Evolutionary conservation across 805 yeast species (phyloP).

Genomic region (Danielia oregonensis): DNA sequence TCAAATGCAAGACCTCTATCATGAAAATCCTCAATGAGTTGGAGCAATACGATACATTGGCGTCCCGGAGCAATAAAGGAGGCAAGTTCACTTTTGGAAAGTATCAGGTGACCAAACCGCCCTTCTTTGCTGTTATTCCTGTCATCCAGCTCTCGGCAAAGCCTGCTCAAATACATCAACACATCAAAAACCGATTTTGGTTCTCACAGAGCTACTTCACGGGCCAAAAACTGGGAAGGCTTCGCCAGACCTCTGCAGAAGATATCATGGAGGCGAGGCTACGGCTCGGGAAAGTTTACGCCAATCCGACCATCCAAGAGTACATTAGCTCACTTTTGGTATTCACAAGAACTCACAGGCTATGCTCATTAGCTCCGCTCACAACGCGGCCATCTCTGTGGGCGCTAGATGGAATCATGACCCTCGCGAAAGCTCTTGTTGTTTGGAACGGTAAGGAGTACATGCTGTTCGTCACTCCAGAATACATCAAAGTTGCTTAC

Average conservation of each 20-base stretch:
- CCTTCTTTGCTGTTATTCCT: conserved; percentile 9
- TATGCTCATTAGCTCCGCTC: conserved; percentile 36
- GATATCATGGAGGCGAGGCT: conserved; percentile 6
- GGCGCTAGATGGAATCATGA: conserved; percentile 26
- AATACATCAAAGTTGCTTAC: conserved; percentile 33
- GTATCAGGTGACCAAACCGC: conserved; percentile 7
- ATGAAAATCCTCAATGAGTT: conserved; percentile 11
- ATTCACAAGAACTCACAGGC: conserved; percentile 35
- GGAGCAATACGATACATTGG: conserved; percentile 11
- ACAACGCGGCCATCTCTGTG: conserved; percentile 32
- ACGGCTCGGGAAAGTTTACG: conserved; percentile 16
- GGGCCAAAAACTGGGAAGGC: not conserved
- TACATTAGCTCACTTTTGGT: conserved; percentile 37
- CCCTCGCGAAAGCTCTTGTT: conserved; percentile 26
- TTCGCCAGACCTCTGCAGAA: not conserved
- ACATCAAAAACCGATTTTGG: conserved; percentile 16
- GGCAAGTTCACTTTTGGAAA: conserved; percentile 7
- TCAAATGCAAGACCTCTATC: conserved; percentile 3
- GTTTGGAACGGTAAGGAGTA: conserved; percentile 11
- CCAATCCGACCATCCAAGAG: conserved; percentile 33
- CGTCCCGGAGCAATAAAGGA: conserved; percentile 1
- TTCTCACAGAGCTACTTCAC: conserved; percentile 7
- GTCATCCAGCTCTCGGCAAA: conserved; percentile 5
- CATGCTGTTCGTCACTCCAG: conserved; percentile 33
- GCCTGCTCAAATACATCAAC: conserved; percentile 10